Conservation (phyloP, 164 flowering plant species). For the Protea cynaroides region DNA sequence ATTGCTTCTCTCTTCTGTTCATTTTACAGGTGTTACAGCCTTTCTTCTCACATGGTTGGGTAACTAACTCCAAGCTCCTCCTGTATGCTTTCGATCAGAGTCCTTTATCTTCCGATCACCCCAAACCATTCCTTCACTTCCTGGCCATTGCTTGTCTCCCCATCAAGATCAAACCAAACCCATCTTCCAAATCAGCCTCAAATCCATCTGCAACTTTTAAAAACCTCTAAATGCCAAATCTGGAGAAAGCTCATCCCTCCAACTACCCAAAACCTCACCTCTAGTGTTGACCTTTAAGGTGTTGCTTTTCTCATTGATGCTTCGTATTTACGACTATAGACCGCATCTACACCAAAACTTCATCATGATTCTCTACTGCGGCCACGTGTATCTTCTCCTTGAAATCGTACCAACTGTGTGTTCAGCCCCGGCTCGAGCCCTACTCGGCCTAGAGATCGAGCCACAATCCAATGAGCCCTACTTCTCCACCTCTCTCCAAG, state of each 20-base stretch:
- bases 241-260: background rate
- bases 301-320: background rate
- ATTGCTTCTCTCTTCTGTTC: slow-evolving; percentile 12
- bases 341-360: background rate
- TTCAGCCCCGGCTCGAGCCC: background rate
- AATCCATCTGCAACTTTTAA: no score
- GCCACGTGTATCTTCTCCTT: background rate
- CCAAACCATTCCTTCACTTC: background rate
- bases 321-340: background rate
- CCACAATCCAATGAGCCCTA: background rate
- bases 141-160: background rate
- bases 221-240: background rate
- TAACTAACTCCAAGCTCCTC: slow-evolving; percentile 1
- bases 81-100: background rate
- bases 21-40: slow-evolving; percentile 10
- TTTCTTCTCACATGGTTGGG: slow-evolving; percentile 12
- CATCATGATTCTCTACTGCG: background rate
- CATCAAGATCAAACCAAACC: background rate
- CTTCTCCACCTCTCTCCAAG: no score
- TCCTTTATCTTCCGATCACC: background rate
- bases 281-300: background rate
- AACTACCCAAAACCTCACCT: background rate
- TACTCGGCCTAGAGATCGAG: background rate
- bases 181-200: no score
- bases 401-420: background rate